Evolutionary conservation across 345 rosid species (phyloP), one percentile per base, ranked within the genome.

Genomic region (Eucalyptus marginata): DNA sequence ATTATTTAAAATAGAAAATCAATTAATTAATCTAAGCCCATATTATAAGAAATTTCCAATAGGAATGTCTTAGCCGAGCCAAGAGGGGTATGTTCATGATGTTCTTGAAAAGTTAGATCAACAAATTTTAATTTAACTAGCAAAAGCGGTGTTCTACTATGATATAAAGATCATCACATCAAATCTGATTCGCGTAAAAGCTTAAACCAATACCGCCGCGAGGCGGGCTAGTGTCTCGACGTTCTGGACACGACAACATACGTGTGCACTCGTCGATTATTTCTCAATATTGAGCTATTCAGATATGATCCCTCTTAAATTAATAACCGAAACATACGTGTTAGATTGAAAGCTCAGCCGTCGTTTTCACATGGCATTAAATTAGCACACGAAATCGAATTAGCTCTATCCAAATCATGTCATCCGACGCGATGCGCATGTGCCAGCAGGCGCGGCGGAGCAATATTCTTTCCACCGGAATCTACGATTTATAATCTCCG

Each of bases 251-350:
- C 20, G 17, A n/a, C 20, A 15, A 15, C 10, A 4, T n/a, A 0
- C 20, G 20, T 14, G 36, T n/a, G 3, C 33, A 64, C 8, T 14
- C 40, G 17, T n/a, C 0, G 11, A 64, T n/a, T 0, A 31, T 31
- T 64, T 33, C 3, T n/a, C 0, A 1, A 0, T n/a, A 5, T 15
- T 15, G 11, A 64, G 76, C 6, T n/a, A n/a, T 5, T 27, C 7
- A 29, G 12, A 62, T 29, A 62, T 29, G 17, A 29, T 29, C 8
- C 7, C 5, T 7, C 10, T 76, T 24, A 40, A 22, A 76, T 76
- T 40, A 40, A 76, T 40, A 76, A 11, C 2, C 5, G 29, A 20
- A 40, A 11, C 8, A 22, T 76, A 76, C 15, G 8, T 3, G 47
- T 40, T 12, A 10, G 29, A 76, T 76, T 11, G 9, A 24, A 76